Evolutionary conservation across 2,329 filamentous ascomycete species (phyloP), one percentile per base, ranked within the genome.

Genomic region (Aspergillus sp.): DNA sequence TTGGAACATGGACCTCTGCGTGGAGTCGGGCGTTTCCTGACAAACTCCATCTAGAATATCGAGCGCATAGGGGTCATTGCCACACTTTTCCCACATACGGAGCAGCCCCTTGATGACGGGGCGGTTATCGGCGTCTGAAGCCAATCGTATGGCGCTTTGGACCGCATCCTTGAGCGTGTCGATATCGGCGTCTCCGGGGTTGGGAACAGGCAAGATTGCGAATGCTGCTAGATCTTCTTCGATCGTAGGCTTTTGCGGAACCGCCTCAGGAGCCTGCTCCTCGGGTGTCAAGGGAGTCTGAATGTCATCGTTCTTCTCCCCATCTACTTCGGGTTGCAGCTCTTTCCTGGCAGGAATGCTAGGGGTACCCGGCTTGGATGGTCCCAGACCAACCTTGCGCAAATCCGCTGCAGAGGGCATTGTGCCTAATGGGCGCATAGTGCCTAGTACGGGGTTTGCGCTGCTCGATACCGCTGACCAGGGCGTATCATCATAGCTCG

Each of bases 401-500:
- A 86, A 85, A 63, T 86, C 79, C 70, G 85, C 83, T 48, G 82
- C 76, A 20, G 81, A 82, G 12, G 92, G 92, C 65, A 87, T 80
- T 54, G 86, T 83, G 41, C 92, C 92, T 56, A 96, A 78, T 24
- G 92, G 88, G 53, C 87, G 87, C 92, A 96, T 96, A 67, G 88
- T 88, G 74, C 90, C 88, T 58, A 96, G 80, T 17, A 96, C 89
- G 62, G 90, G 90, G 72, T 86, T 85, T 49, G 88, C 82, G 67
- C 88, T 80, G 45, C 57, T 65, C 27, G 63, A 70, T 65, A 95
- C 82, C 45, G 89, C 89, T 57, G 83, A 85, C 68, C 68, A 71
- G 13, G 69, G 66, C 71, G 84, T 80, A 65, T 96, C 91, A 78
- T 90, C 86, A 70, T 88, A 96, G 71, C 89, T 93, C 11, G 92